Conservation (phyloP, 371 early-diverging fungal species). For the Hamiltosporidium tvaerminnensis region DNA sequence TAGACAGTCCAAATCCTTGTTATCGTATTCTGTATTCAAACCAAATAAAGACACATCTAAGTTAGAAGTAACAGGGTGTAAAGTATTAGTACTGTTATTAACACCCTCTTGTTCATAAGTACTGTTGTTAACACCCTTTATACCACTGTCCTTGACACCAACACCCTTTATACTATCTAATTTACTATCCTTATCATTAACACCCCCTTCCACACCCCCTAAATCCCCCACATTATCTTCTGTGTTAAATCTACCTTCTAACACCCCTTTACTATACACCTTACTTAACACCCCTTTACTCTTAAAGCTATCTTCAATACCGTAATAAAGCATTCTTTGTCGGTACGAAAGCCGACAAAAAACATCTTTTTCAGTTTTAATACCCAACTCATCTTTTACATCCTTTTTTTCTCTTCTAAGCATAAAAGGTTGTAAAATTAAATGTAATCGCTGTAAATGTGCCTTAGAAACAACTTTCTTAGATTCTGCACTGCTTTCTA, state of each 20-base stretch:
- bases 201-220: too few relatives aligned
- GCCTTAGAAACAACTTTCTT: slow-evolving; percentile 61
- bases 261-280: neutral
- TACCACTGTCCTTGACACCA: neutral
- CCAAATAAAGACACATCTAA: slow-evolving; percentile 65
- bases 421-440: slow-evolving; percentile 94
- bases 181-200: neutral
- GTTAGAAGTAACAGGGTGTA: neutral
- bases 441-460: slow-evolving; percentile 70
- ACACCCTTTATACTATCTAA: neutral
- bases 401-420: slow-evolving; percentile 81
- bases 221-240: neutral
- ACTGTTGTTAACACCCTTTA: neutral
- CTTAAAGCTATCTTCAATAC: neutral
- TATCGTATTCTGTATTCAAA: slow-evolving; percentile 34
- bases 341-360: slow-evolving; percentile 65
- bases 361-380: slow-evolving; percentile 63
- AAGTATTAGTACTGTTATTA: slow-evolving; percentile 17
- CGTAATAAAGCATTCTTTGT: slow-evolving; percentile 56
- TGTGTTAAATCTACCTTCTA: too few relatives aligned
- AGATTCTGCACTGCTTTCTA: slow-evolving; percentile 65
- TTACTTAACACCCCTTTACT: neutral
- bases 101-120: slow-evolving; percentile 54
- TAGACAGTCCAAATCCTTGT: slow-evolving; percentile 57
- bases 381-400: slow-evolving; percentile 75